Base-by-base conservation (phyloP, 2,329 filamentous ascomycete species). In the Xylariomycetidae sp. region DNA sequence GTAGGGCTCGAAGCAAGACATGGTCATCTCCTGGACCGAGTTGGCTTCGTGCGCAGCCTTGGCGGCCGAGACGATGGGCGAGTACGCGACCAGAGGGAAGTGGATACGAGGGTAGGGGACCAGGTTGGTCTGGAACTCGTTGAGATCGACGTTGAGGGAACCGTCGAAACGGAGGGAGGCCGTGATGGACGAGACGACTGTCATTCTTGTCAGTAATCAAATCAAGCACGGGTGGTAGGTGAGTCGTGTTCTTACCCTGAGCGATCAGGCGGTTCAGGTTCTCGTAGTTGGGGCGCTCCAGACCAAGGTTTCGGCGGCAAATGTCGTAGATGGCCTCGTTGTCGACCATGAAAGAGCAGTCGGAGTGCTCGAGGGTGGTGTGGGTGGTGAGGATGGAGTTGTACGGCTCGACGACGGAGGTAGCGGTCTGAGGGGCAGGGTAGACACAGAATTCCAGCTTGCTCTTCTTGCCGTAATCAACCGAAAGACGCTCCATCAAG, bases 301-400 rank as follows among this genome's bases (percentile, higher is more conserved):
- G 89, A 50, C 87, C 89, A 47, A 98, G 79, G 76, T 95, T 96
- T 63, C 88, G 85, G 59, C 89, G 85, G 82, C 92, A 98, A 64
- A 98, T 96, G 64, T 96, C 92, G 70, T 96, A 96, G 65, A 98
- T 95, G 57, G 92, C 92, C 76, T 98, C 92, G 70, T 98, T 98
- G 74, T 98, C 92, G 52, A 98, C 92, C 87, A 96, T 95, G 79
- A 98, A 98, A 56, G 85, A 93, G 77, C 92, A 96, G 78, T 98
- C 92, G 44, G 89, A 95, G 77, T 98, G 89, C 79, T 98, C 92
- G 37, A 98, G 82, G 47, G 92, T 96, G 61, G 89, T 96, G 79
- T 98, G 92, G 46, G 92, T 96, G 54, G 92, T 95, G 51, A 98
- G 81, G 61, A 96, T 95, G 32, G 92, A 95, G 80, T 98, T 98